These are phyloP conservation scores for Lichenothelia convexa DNA, from an alignment of 495 filamentous ascomycete genomes.

Conservation along the genomic window DNA sequence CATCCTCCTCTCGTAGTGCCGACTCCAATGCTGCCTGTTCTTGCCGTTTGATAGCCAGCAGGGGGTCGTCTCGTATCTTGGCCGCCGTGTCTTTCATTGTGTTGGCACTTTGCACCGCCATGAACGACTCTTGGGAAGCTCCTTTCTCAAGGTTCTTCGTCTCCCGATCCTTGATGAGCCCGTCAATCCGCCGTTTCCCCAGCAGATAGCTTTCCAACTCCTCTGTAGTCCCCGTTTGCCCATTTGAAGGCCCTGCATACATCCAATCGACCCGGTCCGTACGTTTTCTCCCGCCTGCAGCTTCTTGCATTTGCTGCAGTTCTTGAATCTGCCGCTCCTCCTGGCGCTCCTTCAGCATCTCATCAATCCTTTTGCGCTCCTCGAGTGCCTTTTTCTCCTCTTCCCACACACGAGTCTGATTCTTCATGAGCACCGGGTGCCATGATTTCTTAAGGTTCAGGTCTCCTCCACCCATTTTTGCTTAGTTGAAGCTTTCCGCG, in stretches of 20 bases:
- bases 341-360: conserved; percentile 74
- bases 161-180: conserved; percentile 59
- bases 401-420: conserved; percentile 68
- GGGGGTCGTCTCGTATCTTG: conserved; percentile 77
- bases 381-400: conserved; percentile 87
- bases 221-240: conserved; percentile 63
- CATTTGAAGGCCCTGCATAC: conserved; percentile 75
- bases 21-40: conserved; percentile 83
- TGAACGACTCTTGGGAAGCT: conserved; percentile 40
- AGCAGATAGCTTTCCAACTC: conserved; percentile 90
- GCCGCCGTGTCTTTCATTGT: conserved; percentile 55
- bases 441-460: conserved; percentile 96
- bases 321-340: conserved; percentile 90
- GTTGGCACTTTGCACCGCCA: conserved; percentile 38
- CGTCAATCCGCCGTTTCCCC: conserved; percentile 78
- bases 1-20: conserved; percentile 74
- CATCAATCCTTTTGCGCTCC: conserved; percentile 79
- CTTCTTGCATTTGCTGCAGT: conserved; percentile 75
- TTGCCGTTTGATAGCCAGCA: conserved; percentile 79
- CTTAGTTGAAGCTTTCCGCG: no score
- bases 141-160: conserved; percentile 65
- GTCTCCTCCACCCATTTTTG: conserved; percentile 73
- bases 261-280: conserved; percentile 88
- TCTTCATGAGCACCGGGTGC: conserved; percentile 69
- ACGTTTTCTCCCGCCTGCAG: conserved; percentile 59